These are phyloP conservation scores for Limnomonas spitsbergensis DNA, from an alignment of 139 green algal species.

Conservation along the genomic window DNA sequence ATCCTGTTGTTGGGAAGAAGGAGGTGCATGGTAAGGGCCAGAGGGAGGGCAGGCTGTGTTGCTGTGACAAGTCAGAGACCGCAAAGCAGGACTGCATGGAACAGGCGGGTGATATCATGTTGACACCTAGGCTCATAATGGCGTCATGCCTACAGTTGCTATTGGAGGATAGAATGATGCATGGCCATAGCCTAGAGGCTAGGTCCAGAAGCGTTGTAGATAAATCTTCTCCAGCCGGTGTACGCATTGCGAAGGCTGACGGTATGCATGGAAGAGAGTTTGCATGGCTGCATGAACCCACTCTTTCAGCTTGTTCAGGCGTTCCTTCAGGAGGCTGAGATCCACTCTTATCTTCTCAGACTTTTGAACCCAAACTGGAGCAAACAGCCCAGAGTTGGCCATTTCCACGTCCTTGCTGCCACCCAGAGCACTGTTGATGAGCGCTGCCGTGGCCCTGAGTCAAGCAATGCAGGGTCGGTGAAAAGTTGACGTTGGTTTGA, in stretches of 20 bases:
- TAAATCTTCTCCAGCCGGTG: neutral
- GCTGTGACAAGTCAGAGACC: neutral
- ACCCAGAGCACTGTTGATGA: slow-evolving; percentile 10
- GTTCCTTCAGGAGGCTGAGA: slow-evolving; percentile 9
- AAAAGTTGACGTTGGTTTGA: neutral
- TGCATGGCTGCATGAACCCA: neutral
- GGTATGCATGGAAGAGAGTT: neutral
- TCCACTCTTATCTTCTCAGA: neutral
- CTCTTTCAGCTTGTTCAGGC: slow-evolving; percentile 13
- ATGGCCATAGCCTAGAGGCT: neutral
- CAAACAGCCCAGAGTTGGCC: neutral
- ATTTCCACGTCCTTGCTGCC: slow-evolving; percentile 6
- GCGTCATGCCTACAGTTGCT: neutral
- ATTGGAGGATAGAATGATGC: neutral
- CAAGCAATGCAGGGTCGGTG: neutral
- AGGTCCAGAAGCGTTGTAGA: neutral
- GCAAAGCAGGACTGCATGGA: neutral
- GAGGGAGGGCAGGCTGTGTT: neutral
- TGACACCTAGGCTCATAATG: neutral
- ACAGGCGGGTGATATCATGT: neutral
- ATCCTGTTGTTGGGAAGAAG: neutral
- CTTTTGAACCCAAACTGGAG: slow-evolving; percentile 10
- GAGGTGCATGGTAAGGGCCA: neutral
- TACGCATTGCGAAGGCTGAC: neutral
- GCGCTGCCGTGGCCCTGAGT: slow-evolving; percentile 4